phyloP scores from a whole-genome alignment of 495 filamentous ascomycete genomes.

The Pyrenopolyporus hunteri region DNA sequence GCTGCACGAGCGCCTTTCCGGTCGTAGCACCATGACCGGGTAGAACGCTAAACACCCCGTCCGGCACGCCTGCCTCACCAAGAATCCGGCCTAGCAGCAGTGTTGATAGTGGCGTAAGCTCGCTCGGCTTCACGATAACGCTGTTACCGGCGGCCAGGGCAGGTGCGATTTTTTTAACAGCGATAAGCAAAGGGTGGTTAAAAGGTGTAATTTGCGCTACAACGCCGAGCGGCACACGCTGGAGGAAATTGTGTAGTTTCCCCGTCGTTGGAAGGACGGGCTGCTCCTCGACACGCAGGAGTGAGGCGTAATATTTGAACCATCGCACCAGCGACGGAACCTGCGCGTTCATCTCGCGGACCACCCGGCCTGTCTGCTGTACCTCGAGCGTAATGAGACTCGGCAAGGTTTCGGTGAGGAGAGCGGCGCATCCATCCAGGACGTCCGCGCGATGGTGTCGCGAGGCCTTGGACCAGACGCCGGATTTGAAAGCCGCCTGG shows the following conservation, averaged over 20 bases:
- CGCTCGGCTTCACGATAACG: conserved; percentile 66
- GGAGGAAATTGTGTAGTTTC: conserved; percentile 65
- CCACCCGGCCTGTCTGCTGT: conserved; percentile 65
- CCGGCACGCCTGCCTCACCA: conserved; percentile 60
- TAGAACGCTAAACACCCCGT: conserved; percentile 64
- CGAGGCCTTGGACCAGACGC: conserved; percentile 63
- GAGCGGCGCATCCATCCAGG: conserved; percentile 59
- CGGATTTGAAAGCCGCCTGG: conserved; percentile 55
- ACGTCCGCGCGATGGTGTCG: conserved; percentile 60
- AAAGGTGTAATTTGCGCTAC: conserved; percentile 70
- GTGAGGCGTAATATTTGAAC: conserved; percentile 68
- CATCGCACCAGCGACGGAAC: conserved; percentile 65
- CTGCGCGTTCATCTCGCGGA: conserved; percentile 70
- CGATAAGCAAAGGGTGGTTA: conserved; percentile 68
- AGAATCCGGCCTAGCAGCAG: conserved; percentile 59
- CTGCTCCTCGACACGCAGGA: conserved; percentile 65
- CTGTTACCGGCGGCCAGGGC: conserved; percentile 68
- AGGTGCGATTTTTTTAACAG: conserved; percentile 67
- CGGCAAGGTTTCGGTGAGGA: conserved; percentile 56
- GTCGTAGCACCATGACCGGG: conserved; percentile 60
- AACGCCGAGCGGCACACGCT: conserved; percentile 65
- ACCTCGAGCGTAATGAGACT: conserved; percentile 63
- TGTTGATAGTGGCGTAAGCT: conserved; percentile 64
- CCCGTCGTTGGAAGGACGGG: conserved; percentile 65
- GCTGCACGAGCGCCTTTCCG: conserved; percentile 60